phyloP scores from a whole-genome alignment of 371 early-diverging fungal species.

The Coemansia sp. region DNA sequence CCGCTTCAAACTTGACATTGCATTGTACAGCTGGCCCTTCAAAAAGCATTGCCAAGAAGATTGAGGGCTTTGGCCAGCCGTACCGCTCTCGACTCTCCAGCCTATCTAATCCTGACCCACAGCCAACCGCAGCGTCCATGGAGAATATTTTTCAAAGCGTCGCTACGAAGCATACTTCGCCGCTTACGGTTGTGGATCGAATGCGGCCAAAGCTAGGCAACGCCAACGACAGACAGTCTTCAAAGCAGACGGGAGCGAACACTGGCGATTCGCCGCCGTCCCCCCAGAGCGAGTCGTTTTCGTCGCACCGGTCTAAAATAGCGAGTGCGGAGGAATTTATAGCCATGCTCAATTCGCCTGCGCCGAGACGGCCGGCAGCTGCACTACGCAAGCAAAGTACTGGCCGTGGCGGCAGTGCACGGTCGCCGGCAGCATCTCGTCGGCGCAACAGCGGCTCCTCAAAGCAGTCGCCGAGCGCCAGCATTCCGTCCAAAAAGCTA shows the following conservation, averaged over 20 bases:
- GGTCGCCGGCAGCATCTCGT: background rate
- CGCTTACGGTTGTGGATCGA: conserved; percentile 8
- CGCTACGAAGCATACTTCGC: background rate
- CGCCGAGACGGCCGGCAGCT: background rate
- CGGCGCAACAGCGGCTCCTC: conserved; percentile 1
- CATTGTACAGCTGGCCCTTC: background rate
- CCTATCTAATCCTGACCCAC: background rate
- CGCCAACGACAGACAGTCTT: background rate
- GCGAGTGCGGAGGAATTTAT: background rate
- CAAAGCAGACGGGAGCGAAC: background rate
- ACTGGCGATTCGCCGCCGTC: no score
- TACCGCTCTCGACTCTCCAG: conserved; percentile 3
- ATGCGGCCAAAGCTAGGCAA: conserved; percentile 6
- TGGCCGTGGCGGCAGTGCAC: background rate
- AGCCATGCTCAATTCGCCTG: background rate
- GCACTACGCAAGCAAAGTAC: background rate
- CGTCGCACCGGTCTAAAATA: background rate
- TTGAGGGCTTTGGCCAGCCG: conserved; percentile 14
- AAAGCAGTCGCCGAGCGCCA: background rate
- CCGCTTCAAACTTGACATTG: background rate
- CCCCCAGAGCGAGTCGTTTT: no score
- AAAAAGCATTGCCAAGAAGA: conserved; percentile 7
- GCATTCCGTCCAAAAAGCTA: conserved; percentile 10
- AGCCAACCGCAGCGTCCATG: background rate
- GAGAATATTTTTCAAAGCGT: conserved; percentile 1